Evolutionary conservation across 768 basidiomycete genomes (phyloP).

Genomic region (Leccinum pellstonianum): DNA sequence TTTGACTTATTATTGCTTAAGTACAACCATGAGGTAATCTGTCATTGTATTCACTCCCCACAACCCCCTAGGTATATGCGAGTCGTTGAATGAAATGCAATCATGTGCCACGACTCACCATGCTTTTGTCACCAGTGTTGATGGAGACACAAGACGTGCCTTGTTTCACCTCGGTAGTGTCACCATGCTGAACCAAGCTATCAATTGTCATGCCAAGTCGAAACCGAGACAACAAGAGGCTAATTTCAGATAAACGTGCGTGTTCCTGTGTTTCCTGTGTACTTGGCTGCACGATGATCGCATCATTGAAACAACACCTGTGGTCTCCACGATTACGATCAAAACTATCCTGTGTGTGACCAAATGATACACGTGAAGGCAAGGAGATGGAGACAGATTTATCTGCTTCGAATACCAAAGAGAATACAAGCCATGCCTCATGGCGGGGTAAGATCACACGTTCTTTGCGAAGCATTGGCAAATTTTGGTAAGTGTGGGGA

Average conservation of each 20-base stretch:
- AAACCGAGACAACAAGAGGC: background rate
- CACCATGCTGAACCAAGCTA: background rate
- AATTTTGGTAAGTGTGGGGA: background rate
- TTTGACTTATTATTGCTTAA: conserved; percentile 22
- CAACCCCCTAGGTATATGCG: conserved; percentile 15
- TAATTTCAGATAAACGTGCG: background rate
- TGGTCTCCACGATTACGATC: background rate
- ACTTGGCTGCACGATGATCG: background rate
- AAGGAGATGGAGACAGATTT: background rate
- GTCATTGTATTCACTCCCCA: conserved; percentile 21
- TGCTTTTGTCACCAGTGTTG: background rate
- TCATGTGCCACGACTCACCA: background rate
- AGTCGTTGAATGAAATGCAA: conserved; percentile 12
- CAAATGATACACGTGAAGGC: background rate
- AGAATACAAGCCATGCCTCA: too few relatives aligned
- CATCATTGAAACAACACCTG: background rate
- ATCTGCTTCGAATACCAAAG: background rate
- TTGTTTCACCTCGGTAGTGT: background rate
- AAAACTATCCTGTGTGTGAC: background rate
- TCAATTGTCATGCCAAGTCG: background rate
- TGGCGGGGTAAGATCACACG: too few relatives aligned
- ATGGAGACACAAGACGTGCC: background rate
- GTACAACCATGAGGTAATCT: conserved; percentile 24
- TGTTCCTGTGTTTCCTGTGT: background rate
- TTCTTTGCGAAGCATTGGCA: too few relatives aligned